phyloP scores from a whole-genome alignment of 1,284 basidiomycete genomes.

The Mixia osmundae region DNA sequence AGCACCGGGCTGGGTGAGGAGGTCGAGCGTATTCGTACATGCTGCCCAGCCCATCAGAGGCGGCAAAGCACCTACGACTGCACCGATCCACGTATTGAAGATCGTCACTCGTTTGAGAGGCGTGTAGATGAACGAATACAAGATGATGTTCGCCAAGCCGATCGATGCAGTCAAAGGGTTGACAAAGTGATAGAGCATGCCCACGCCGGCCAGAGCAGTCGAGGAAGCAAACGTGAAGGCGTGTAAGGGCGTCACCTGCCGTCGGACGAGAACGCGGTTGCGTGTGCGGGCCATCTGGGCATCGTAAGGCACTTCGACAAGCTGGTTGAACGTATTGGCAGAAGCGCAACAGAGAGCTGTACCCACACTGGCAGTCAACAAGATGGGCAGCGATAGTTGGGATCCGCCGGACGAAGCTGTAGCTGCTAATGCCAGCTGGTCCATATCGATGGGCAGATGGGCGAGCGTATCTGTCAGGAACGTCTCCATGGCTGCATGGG shows the following conservation, averaged over 20 bases:
- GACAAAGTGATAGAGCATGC: constrained; percentile 55
- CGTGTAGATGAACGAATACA: constrained; percentile 85
- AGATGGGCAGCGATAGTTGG: constrained; percentile 18
- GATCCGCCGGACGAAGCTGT: background rate
- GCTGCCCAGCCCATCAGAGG: constrained; percentile 98
- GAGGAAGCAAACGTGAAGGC: constrained; percentile 51
- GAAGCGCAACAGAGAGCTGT: constrained; percentile 78
- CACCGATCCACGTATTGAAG: constrained; percentile 87
- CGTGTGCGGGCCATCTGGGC: constrained; percentile 90
- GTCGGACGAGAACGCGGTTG: constrained; percentile 62
- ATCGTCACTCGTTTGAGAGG: constrained; percentile 73
- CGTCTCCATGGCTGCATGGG: constrained; percentile 33
- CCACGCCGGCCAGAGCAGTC: constrained; percentile 54
- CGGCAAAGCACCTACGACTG: constrained; percentile 75
- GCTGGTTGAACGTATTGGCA: constrained; percentile 84
- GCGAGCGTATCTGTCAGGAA: constrained; percentile 13
- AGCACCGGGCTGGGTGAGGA: constrained; percentile 32
- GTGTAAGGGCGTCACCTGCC: constrained; percentile 59
- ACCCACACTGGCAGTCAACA: constrained; percentile 68
- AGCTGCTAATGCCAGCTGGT: background rate
- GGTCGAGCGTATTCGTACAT: constrained; percentile 55
- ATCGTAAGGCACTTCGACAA: constrained; percentile 85
- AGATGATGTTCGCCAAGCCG: constrained; percentile 58
- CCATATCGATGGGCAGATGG: constrained; percentile 2
- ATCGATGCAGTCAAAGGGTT: constrained; percentile 70